A percentile compares a stretch with the other conserved stretches of the same genome.
These are phyloP conservation scores for Aspergillus candidus DNA, from an alignment of 2,329 filamentous ascomycete species.

Conservation along the genomic window DNA sequence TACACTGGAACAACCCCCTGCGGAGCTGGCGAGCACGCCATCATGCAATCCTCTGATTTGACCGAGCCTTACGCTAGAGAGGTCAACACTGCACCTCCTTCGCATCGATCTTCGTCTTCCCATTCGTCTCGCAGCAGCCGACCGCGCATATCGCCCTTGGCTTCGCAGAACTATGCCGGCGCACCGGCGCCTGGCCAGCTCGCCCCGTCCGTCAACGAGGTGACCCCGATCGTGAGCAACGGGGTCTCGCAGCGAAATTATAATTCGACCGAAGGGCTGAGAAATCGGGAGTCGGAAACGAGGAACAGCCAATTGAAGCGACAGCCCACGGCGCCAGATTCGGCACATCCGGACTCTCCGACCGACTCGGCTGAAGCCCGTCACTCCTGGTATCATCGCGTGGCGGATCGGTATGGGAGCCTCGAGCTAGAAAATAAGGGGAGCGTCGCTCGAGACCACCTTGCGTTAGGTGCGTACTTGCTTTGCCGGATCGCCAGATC, in stretches of 20 bases:
- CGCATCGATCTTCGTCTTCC: slow-evolving; percentile 18
- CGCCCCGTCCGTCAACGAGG: slow-evolving; percentile 20
- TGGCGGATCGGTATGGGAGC: slow-evolving; percentile 55
- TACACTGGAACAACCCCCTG: neutral
- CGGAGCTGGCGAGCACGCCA: slow-evolving; percentile 26
- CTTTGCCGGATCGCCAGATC: slow-evolving; percentile 3
- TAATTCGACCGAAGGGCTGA: slow-evolving; percentile 25
- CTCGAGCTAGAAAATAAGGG: slow-evolving; percentile 62
- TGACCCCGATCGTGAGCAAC: slow-evolving; percentile 28
- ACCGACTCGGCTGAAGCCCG: slow-evolving; percentile 11
- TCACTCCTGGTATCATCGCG: slow-evolving; percentile 42
- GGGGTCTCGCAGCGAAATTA: slow-evolving; percentile 24
- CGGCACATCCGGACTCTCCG: slow-evolving; percentile 4
- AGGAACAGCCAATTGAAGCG: slow-evolving; percentile 9
- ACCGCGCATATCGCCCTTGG: slow-evolving; percentile 20
- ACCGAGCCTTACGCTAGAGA: slow-evolving; percentile 16
- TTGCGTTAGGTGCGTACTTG: slow-evolving; percentile 50
- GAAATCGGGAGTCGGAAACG: slow-evolving; percentile 10
- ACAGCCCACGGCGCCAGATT: slow-evolving; percentile 4
- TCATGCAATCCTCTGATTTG: slow-evolving; percentile 29
- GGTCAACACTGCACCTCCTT: slow-evolving; percentile 16
- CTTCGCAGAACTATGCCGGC: slow-evolving; percentile 15
- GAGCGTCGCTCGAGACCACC: slow-evolving; percentile 59
- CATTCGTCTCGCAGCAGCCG: slow-evolving; percentile 10
- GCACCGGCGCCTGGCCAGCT: slow-evolving; percentile 12